Conservation (phyloP, 108 stramenopile species). For the Fistulifera pelliculosa region DNA sequence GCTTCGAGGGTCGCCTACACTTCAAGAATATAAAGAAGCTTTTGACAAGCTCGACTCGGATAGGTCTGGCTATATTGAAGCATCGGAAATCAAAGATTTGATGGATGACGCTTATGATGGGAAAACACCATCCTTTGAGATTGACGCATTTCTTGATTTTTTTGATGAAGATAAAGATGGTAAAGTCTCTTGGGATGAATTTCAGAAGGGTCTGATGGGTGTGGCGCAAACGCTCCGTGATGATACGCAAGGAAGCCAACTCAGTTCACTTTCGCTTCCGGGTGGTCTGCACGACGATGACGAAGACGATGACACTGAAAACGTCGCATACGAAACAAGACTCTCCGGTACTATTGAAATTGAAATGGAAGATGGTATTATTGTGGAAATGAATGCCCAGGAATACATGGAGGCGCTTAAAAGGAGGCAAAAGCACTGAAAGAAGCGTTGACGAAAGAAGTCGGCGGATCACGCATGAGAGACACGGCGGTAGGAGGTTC, state of each 20-base stretch:
- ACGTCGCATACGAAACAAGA: constrained; percentile 11
- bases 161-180: constrained; percentile 84
- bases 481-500: neutral
- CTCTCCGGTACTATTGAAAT: constrained; percentile 62
- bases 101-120: constrained; percentile 59
- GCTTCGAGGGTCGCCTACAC: constrained; percentile 42
- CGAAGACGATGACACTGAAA: constrained; percentile 39
- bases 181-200: constrained; percentile 78
- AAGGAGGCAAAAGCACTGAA: constrained; percentile 68
- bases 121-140: constrained; percentile 56
- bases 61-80: constrained; percentile 67
- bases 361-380: constrained; percentile 67
- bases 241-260: neutral
- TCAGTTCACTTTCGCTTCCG: constrained; percentile 5
- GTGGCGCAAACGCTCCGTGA: constrained; percentile 8
- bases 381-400: constrained; percentile 75
- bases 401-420: constrained; percentile 76
- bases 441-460: constrained; percentile 54
- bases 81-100: constrained; percentile 48
- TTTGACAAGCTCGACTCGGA: constrained; percentile 71
- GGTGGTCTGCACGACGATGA: constrained; percentile 16
- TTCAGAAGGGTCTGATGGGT: constrained; percentile 63
- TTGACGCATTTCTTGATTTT: constrained; percentile 72
- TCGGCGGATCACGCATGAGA: constrained; percentile 6
- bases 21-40: constrained; percentile 72